phyloP scores from a whole-genome alignment of 2,329 filamentous ascomycete species.

The Phaeomoniella chlamydospora region DNA sequence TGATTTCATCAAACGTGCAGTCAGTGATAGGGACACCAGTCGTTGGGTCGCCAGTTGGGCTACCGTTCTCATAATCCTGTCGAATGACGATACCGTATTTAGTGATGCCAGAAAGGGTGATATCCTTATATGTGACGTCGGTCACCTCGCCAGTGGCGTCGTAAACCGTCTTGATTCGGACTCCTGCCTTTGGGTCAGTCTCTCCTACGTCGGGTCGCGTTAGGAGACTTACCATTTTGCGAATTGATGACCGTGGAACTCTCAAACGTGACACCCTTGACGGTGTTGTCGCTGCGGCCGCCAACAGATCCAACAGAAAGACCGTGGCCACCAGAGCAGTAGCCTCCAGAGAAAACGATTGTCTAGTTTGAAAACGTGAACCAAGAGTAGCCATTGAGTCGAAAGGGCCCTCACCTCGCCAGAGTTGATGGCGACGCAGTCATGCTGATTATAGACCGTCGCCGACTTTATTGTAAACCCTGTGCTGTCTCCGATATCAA shows the following conservation, averaged over 20 bases:
- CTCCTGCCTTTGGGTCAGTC: too few species aligned
- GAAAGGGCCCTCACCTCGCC: constrained; percentile 21
- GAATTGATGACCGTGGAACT: constrained; percentile 35
- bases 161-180: constrained; percentile 44
- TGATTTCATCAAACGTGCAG: constrained; percentile 25
- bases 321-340: constrained; percentile 40
- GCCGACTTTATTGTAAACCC: constrained; percentile 36
- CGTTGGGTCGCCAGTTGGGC: constrained; percentile 22
- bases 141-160: constrained; percentile 36
- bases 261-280: constrained; percentile 37
- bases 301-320: constrained; percentile 47
- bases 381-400: background rate
- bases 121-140: constrained; percentile 38
- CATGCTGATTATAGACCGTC: constrained; percentile 43
- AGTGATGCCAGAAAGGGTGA: constrained; percentile 34
- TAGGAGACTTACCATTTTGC: constrained; percentile 28
- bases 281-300: constrained; percentile 38
- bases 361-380: background rate
- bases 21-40: constrained; percentile 23
- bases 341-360: constrained; percentile 21
- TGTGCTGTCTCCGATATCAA: constrained; percentile 32
- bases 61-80: constrained; percentile 41
- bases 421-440: constrained; percentile 45
- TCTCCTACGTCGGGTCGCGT: too few species aligned
- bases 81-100: constrained; percentile 43